phyloP scores from a whole-genome alignment of 2,329 filamentous ascomycete species.

The Plectosphaerella plurivora region DNA sequence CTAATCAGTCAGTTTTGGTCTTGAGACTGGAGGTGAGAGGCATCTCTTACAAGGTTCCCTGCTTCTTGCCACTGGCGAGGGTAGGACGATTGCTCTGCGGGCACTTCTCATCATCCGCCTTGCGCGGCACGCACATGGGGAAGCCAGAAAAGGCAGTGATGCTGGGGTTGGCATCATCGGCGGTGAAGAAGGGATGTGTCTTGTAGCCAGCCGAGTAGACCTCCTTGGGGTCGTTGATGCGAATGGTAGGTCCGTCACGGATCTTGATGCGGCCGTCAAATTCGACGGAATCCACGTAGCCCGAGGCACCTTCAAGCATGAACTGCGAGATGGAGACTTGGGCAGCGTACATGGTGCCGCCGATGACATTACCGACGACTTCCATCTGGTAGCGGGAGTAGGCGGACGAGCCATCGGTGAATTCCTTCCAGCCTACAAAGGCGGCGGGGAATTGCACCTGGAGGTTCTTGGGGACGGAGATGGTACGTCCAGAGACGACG shows the following conservation, averaged over 20 bases:
- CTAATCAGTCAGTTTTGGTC: conserved; percentile 13
- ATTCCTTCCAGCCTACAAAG: conserved; percentile 37
- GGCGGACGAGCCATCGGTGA: conserved; percentile 14
- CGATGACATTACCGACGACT: conserved; percentile 32
- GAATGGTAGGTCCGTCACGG: conserved; percentile 26
- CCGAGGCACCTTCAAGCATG: conserved; percentile 26
- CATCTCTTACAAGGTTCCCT: conserved; percentile 11
- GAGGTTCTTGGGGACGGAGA: conserved; percentile 44
- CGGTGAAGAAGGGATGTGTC: conserved; percentile 34
- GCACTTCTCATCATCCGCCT: conserved; percentile 26
- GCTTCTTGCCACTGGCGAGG: conserved; percentile 6
- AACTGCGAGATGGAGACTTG: conserved; percentile 30
- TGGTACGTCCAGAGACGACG: conserved; percentile 36
- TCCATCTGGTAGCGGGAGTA: conserved; percentile 5
- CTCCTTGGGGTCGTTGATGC: conserved; percentile 38
- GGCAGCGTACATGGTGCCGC: conserved; percentile 28
- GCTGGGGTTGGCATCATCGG: conserved; percentile 41
- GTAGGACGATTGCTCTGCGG: conserved; percentile 28
- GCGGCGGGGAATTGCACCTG: conserved; percentile 43
- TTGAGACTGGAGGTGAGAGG: neutral
- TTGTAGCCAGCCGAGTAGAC: conserved; percentile 32
- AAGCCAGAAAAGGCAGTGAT: conserved; percentile 43
- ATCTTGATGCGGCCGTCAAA: conserved; percentile 28
- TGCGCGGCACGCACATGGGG: conserved; percentile 46
- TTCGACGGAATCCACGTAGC: conserved; percentile 28